Conservation (phyloP, 1,284 basidiomycete genomes). For the Athelia sp. region DNA sequence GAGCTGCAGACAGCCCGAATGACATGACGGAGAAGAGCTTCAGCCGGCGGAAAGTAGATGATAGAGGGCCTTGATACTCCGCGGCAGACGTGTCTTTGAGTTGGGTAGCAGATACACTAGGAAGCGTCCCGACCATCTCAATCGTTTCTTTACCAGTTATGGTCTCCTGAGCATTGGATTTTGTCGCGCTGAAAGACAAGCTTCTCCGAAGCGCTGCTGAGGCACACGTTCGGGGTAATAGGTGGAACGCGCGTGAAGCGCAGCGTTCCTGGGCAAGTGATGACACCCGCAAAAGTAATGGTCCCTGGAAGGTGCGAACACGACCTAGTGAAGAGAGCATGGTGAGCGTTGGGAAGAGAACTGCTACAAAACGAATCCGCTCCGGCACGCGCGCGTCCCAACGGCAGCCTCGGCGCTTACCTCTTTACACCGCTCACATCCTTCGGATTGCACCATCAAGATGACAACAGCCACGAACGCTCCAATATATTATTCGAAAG, state of each 20-base stretch:
- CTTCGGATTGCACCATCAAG: conserved; percentile 1
- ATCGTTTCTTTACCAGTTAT: neutral
- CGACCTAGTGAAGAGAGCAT: neutral
- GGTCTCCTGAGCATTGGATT: neutral
- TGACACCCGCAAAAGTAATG: neutral
- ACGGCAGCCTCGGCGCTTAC: neutral
- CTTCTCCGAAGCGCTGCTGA: neutral
- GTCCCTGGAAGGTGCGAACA: neutral
- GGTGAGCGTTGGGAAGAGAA: neutral
- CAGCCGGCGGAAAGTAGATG: conserved; percentile 66
- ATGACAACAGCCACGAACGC: conserved; percentile 43
- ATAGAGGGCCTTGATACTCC: conserved; percentile 60
- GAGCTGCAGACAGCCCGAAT: conserved; percentile 61
- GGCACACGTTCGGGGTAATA: neutral
- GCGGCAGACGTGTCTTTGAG: conserved; percentile 19
- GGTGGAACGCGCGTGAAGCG: neutral
- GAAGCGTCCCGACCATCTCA: conserved; percentile 1
- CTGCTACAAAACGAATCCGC: neutral
- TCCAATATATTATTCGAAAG: conserved; percentile 69
- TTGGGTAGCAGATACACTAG: conserved; percentile 3
- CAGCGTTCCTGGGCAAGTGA: neutral
- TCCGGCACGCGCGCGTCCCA: neutral
- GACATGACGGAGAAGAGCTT: conserved; percentile 84
- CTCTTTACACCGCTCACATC: neutral
- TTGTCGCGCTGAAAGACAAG: neutral